phyloP scores from a whole-genome alignment of 768 basidiomycete species.

The Suillus discolor region DNA sequence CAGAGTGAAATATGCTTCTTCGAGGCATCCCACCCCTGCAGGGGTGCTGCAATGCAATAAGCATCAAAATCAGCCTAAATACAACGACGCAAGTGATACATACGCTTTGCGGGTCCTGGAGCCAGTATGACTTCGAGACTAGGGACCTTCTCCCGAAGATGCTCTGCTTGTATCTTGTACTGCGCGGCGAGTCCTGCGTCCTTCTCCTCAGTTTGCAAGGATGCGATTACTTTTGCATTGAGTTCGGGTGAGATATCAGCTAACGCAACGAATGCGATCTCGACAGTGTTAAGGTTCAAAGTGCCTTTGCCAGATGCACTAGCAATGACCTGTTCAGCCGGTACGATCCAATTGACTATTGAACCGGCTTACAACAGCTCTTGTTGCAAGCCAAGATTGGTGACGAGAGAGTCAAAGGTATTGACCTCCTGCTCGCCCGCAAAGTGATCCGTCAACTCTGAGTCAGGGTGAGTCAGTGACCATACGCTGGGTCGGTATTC shows the following conservation, averaged over 20 bases:
- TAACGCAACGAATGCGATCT: neutral
- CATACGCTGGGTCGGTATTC: neutral
- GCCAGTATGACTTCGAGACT: neutral
- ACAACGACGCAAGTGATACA: neutral
- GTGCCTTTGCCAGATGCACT: neutral
- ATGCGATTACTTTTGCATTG: neutral
- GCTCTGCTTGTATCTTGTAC: neutral
- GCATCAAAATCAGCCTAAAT: neutral
- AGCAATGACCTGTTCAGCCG: neutral
- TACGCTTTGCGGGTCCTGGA: neutral
- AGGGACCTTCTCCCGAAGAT: neutral
- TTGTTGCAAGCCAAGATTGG: neutral
- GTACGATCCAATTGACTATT: neutral
- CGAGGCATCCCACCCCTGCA: constrained; percentile 1
- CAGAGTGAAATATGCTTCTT: constrained; percentile 1
- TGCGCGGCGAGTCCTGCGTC: neutral
- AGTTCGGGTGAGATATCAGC: neutral
- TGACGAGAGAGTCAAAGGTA: neutral
- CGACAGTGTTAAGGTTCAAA: neutral
- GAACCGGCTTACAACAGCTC: neutral
- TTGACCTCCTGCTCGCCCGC: neutral
- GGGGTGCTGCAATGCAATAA: neutral
- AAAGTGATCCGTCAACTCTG: neutral
- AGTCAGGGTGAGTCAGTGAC: neutral
- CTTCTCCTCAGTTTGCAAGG: neutral